Evolutionary conservation across 2,329 filamentous ascomycete species (phyloP).

Genomic region (Penicillium fuscoglaucum): DNA sequence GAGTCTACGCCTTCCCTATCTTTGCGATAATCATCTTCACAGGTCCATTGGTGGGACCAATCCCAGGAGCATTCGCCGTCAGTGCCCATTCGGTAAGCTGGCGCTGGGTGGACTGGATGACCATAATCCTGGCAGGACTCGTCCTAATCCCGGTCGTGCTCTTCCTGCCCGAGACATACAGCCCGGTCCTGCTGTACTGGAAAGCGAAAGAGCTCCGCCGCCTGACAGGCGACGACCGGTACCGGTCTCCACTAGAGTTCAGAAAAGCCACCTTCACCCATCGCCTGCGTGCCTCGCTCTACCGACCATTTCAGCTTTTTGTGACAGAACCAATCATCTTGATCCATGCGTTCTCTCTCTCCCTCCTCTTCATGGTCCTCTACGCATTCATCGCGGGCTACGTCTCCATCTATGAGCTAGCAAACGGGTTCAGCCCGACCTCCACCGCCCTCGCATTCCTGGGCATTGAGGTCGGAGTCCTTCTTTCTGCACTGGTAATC

Average conservation of each 20-base stretch:
- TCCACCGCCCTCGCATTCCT: constrained; percentile 51
- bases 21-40: constrained; percentile 50
- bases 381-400: constrained; percentile 47
- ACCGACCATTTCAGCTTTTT: constrained; percentile 51
- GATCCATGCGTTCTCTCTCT: constrained; percentile 30
- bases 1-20: constrained; percentile 51
- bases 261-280: constrained; percentile 42
- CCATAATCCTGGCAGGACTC: constrained; percentile 39
- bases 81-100: too few species aligned
- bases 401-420: constrained; percentile 52
- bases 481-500: constrained; percentile 39
- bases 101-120: constrained; percentile 52
- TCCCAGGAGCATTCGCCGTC: constrained; percentile 50
- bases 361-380: constrained; percentile 34
- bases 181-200: constrained; percentile 49
- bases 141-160: constrained; percentile 41
- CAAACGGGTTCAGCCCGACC: constrained; percentile 49
- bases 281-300: constrained; percentile 46
- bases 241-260: constrained; percentile 50
- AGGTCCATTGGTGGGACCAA: constrained; percentile 40
- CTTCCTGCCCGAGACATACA: constrained; percentile 54
- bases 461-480: constrained; percentile 48
- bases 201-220: constrained; percentile 45
- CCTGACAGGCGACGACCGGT: constrained; percentile 49
- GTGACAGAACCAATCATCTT: constrained; percentile 44